Base-by-base conservation (phyloP, 1,284 basidiomycete species). In the Phellopilus nigrolimitatus region DNA sequence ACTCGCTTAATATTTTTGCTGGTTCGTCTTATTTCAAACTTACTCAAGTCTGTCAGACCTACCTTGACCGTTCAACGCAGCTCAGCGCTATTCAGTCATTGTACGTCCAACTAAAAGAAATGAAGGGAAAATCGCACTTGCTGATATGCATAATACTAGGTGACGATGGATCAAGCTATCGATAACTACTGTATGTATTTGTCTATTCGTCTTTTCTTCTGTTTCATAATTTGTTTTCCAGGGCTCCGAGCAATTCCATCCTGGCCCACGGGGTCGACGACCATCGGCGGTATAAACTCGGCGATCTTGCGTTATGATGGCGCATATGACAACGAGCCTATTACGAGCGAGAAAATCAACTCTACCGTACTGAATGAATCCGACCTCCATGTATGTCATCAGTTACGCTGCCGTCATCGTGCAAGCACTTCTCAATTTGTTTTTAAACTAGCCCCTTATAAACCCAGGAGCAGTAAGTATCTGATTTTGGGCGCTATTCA, bases 281-380 rank as follows among this genome's bases (percentile, higher is more conserved):
- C 37, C 10, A 46, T 15, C 7, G 51, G 46, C 28, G 44, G 33
- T 13, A 43, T 68, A 33, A 72, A 72, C 53, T 68, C 67, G 30
- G 73, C 70, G 1, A 72, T 74, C 46, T 60, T 75, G 24, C 67
- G 70, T 21, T 74, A 74, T 54, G 51, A 48, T 12, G 65, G 67
- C 15, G 71, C 71, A n/a, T n/a, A n/a, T n/a, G n/a, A n/a, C n/a
- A n/a, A n/a, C n/a, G n/a, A n/a, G n/a, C n/a, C n/a, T n/a, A n/a
- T n/a, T n/a, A n/a, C n/a, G n/a, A n/a, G n/a, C n/a, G n/a, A n/a
- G n/a, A n/a, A n/a, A n/a, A n/a, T n/a, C n/a, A n/a, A n/a, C n/a
- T n/a, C n/a, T n/a, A n/a, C n/a, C n/a, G n/a, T n/a, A n/a, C n/a
- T n/a, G n/a, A n/a, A n/a, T n/a, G n/a, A n/a, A n/a, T n/a, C n/a